Evolutionary conservation across 1,284 basidiomycete species (phyloP).

Genomic region (Apiotrichum sp.): DNA sequence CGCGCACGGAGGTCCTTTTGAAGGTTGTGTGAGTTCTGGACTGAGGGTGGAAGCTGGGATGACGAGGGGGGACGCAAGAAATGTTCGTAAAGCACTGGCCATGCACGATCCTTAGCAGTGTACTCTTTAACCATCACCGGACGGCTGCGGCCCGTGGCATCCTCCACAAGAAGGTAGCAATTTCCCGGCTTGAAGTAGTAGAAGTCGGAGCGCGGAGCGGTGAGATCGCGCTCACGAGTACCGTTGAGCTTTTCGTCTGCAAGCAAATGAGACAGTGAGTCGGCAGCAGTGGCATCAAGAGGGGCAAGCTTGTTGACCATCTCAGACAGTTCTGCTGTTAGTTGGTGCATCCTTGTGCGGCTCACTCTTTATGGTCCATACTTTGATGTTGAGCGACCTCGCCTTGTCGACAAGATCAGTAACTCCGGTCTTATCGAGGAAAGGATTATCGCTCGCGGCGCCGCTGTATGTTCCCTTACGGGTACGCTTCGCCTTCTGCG

Average conservation of each 20-base stretch:
- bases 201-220: conserved; percentile 77
- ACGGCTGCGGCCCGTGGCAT: conserved; percentile 66
- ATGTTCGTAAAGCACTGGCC: conserved; percentile 51
- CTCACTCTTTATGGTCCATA: conserved; percentile 77
- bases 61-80: conserved; percentile 39
- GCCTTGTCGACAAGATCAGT: conserved; percentile 68
- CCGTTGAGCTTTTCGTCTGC: conserved; percentile 84
- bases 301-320: conserved; percentile 49
- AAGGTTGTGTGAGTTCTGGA: conserved; percentile 7
- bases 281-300: conserved; percentile 31
- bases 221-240: conserved; percentile 81
- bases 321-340: conserved; percentile 28
- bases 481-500: conserved; percentile 49
- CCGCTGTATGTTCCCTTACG: conserved; percentile 10
- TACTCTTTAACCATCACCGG: conserved; percentile 55
- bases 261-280: conserved; percentile 57
- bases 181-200: conserved; percentile 77
- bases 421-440: conserved; percentile 45
- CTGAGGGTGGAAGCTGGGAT: conserved; percentile 20
- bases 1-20: conserved; percentile 34
- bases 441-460: conserved; percentile 33
- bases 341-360: conserved; percentile 27
- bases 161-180: conserved; percentile 84
- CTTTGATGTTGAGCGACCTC: conserved; percentile 70
- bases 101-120: conserved; percentile 48